A percentile compares a stretch with the other conserved stretches of the same genome.
phyloP scores from a whole-genome alignment of 169 alveolate genomes.

The Cryptosporidium tyzzeri region DNA sequence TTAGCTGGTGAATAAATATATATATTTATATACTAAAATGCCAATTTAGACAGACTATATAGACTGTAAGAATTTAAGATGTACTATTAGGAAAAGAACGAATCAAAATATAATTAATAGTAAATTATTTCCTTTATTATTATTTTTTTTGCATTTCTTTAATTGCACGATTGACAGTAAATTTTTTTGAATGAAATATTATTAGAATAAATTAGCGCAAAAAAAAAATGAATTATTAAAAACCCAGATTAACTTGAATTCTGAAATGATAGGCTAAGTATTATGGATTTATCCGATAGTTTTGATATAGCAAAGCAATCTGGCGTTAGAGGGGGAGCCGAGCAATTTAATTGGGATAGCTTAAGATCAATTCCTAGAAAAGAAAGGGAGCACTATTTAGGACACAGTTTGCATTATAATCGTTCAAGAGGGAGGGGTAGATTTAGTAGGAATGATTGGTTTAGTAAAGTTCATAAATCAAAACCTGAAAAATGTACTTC shows the following conservation, averaged over 20 bases:
- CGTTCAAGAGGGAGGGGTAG: neutral
- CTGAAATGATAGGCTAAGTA: neutral
- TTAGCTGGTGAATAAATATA: neutral
- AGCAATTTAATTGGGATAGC: conserved; percentile 35
- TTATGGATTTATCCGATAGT: conserved; percentile 41
- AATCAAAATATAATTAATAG: neutral
- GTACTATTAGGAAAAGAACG: neutral
- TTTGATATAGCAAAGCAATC: neutral
- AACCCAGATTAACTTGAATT: neutral
- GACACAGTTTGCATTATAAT: conserved; percentile 35
- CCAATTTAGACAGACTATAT: neutral
- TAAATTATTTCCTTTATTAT: neutral
- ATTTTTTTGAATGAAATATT: neutral
- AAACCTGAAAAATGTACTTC: neutral
- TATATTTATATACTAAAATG: neutral
- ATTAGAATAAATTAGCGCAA: neutral
- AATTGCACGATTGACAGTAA: neutral
- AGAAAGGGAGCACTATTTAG: conserved; percentile 68
- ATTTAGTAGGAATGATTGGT: conserved; percentile 17
- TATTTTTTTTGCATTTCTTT: neutral
- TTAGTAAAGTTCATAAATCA: neutral
- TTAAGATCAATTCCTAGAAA: conserved; percentile 60
- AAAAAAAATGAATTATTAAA: neutral
- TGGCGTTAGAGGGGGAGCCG: conserved; percentile 58
- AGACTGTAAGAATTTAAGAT: neutral